Percentiles rank a stretch among this genome's conserved stretches.
These are phyloP conservation scores for Anthostomella pinea DNA, from an alignment of 2,329 filamentous ascomycete species.

Conservation along the genomic window DNA sequence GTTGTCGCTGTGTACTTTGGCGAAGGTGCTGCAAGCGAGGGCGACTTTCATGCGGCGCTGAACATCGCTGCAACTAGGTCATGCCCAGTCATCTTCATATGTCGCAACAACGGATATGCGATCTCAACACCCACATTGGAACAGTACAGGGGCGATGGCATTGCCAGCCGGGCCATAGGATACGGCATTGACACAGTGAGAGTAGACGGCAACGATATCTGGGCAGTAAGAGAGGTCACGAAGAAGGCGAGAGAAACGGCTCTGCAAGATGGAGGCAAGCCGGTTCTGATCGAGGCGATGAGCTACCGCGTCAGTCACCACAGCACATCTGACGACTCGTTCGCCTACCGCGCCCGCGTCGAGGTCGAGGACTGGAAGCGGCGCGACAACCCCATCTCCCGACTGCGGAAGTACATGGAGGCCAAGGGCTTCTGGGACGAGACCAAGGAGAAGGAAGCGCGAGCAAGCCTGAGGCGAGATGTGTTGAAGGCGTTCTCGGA, in stretches of 20 bases:
- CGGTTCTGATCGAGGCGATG: constrained; percentile 91
- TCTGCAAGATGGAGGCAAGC: constrained; percentile 74
- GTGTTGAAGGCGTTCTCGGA: constrained; percentile 80
- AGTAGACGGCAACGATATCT: constrained; percentile 92
- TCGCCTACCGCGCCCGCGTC: constrained; percentile 87
- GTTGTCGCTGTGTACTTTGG: constrained; percentile 85
- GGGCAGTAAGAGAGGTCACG: constrained; percentile 80
- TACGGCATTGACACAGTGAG: constrained; percentile 94
- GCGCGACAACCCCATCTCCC: constrained; percentile 82
- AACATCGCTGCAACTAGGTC: constrained; percentile 87
- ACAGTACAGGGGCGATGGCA: constrained; percentile 88
- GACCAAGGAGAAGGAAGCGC: constrained; percentile 69
- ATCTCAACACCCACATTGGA: constrained; percentile 88
- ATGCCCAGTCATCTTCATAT: constrained; percentile 87
- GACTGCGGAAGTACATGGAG: constrained; percentile 89
- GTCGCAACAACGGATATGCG: constrained; percentile 89
- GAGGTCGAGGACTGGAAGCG: constrained; percentile 97
- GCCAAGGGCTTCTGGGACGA: constrained; percentile 81
- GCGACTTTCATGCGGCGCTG: constrained; percentile 86
- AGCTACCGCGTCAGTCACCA: constrained; percentile 98
- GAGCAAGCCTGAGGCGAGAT: constrained; percentile 66
- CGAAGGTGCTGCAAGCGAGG: constrained; percentile 85
- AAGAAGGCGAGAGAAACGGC: constrained; percentile 74
- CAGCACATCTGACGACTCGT: constrained; percentile 94
- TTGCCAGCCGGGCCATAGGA: constrained; percentile 79